Percentiles rank a stretch among this genome's conserved stretches.
These are phyloP conservation scores for Senecio squalidus DNA, from an alignment of 140 eudicot genomes.

Conservation along the genomic window DNA sequence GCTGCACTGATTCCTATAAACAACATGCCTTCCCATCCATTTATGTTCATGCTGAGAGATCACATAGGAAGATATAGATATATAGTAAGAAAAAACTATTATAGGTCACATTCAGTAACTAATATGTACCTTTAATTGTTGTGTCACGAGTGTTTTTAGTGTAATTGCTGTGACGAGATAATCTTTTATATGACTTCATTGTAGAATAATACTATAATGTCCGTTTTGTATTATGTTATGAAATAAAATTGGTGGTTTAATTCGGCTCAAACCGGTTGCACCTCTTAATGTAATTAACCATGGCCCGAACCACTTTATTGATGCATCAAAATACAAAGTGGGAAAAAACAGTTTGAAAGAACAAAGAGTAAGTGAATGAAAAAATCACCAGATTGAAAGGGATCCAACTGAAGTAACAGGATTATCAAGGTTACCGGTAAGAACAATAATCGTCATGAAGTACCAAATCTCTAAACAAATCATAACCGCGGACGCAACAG, in stretches of 20 bases:
- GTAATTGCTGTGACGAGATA: too few species aligned
- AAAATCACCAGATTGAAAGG: constrained; percentile 61
- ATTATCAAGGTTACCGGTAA: constrained; percentile 70
- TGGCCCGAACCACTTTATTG: too few species aligned
- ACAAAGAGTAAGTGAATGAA: not conserved
- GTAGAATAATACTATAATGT: too few species aligned
- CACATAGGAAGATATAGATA: not conserved
- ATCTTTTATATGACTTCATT: too few species aligned
- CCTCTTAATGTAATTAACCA: too few species aligned
- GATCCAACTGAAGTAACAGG: constrained; percentile 74
- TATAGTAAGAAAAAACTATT: not conserved
- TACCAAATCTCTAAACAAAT: constrained; percentile 78
- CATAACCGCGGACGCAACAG: constrained; percentile 66
- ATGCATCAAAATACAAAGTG: too few species aligned
- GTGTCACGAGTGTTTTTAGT: too few species aligned
- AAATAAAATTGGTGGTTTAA: too few species aligned
- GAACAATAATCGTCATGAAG: constrained; percentile 69
- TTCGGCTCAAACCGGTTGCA: too few species aligned
- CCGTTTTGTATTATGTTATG: too few species aligned
- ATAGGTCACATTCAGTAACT: too few species aligned
- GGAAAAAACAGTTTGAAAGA: not conserved
- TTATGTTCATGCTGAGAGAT: constrained; percentile 66
- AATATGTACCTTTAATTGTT: too few species aligned
- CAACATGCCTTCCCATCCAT: constrained; percentile 87
- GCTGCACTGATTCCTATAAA: constrained; percentile 80